Evolutionary conservation across 768 basidiomycete species (phyloP).

Genomic region (Boletus barrowsii): DNA sequence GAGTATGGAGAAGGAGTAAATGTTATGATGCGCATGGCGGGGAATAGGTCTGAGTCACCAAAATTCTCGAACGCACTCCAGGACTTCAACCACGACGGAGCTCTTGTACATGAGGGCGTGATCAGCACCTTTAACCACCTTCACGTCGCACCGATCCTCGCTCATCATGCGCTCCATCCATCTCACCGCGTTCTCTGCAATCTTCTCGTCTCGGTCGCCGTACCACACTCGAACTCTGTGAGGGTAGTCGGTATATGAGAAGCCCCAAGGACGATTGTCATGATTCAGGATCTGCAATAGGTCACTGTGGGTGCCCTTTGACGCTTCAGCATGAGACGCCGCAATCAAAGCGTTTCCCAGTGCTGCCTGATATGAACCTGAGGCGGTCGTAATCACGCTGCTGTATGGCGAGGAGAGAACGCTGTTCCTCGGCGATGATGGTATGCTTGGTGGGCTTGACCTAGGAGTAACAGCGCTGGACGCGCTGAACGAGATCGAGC

Average conservation of each 20-base stretch:
- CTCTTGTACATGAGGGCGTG: constrained; percentile 94
- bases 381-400: constrained; percentile 23
- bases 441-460: constrained; percentile 47
- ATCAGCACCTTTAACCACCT: constrained; percentile 83
- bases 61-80: constrained; percentile 64
- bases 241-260: constrained; percentile 78
- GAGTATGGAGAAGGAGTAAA: constrained; percentile 16
- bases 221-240: constrained; percentile 86
- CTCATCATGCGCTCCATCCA: constrained; percentile 92
- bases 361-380: constrained; percentile 50
- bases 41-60: constrained; percentile 36
- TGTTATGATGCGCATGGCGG: constrained; percentile 1
- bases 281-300: constrained; percentile 90
- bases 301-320: constrained; percentile 88
- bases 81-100: constrained; percentile 78
- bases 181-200: constrained; percentile 83
- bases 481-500: constrained; percentile 66
- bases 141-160: constrained; percentile 68
- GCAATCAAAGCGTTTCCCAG: constrained; percentile 90
- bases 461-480: constrained; percentile 28
- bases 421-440: constrained; percentile 52
- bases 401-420: constrained; percentile 31
- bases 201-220: constrained; percentile 91
- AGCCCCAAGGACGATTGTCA: constrained; percentile 85
- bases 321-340: constrained; percentile 92